Base-by-base conservation (phyloP, 2,329 filamentous ascomycete genomes). In the Sclerotinia nivalis region DNA sequence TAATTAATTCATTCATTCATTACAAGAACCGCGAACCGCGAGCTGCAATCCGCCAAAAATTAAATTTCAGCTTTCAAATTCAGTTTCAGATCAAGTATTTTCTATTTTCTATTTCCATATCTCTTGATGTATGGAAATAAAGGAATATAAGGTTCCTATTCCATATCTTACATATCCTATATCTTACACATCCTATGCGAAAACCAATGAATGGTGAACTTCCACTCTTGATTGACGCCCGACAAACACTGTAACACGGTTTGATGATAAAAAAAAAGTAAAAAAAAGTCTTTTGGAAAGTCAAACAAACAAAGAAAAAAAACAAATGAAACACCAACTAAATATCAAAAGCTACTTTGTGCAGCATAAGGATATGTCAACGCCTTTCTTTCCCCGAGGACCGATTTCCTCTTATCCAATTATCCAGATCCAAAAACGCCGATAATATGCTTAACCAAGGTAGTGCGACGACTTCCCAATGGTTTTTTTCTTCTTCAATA, bases 311-410 rank as follows among this genome's bases (percentile, higher is more conserved):
- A 20, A 37, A 31, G 20, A 10, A 43, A 43, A 43, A 43, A 43
- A 43, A 49, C 45, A 37, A 50, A 62, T 25, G 60, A 50, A 37
- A 62, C 28, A 13, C 60, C 60, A 10, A 5, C 2, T 18, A 18
- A 31, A 62, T 62, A 62, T 31, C 22, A n/a, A 37, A 62, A 37
- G 28, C 45, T 50, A 49, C 40, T 22, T 45, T 50, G 18, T 62
- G 45, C 45, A 50, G 60, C 45, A 34, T 15, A n/a, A 37, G 31
- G 31, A 18, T 62, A 50, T 13, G n/a, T 37, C 54, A 56, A 62
- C 45, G 45, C 60, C 45, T 18, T 37, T 2, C 60, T 37, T 50
- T 34, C 45, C 43, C 28, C 28, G 25, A 22, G 15, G 20, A 7
- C 43, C 20, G 28, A 22, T 49, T 31, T 13, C 45, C 60, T n/a